Conservation (phyloP, 2,329 filamentous ascomycete species). For the Botryotinia narcissicola region DNA sequence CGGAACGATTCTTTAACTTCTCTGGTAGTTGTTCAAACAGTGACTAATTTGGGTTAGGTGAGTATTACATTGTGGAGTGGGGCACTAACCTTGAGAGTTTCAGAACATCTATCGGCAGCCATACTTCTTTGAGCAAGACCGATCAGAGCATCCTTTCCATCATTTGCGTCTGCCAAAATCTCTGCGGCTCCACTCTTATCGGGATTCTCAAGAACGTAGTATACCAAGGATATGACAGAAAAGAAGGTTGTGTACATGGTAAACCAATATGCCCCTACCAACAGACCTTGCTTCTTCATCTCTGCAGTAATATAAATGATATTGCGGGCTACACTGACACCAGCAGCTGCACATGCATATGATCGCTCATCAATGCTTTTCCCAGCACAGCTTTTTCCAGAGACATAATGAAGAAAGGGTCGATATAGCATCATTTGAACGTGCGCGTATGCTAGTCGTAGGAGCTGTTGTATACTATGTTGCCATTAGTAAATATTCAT, state of each 20-base stretch:
- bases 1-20: slow-evolving; percentile 55
- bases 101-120: slow-evolving; percentile 83
- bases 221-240: slow-evolving; percentile 74
- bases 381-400: slow-evolving; percentile 56
- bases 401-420: slow-evolving; percentile 81
- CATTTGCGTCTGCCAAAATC: slow-evolving; percentile 78
- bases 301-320: slow-evolving; percentile 78
- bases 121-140: slow-evolving; percentile 79
- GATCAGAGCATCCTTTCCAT: slow-evolving; percentile 79
- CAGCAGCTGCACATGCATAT: slow-evolving; percentile 69
- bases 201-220: slow-evolving; percentile 77
- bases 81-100: slow-evolving; percentile 66
- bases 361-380: slow-evolving; percentile 70
- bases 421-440: slow-evolving; percentile 81
- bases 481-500: slow-evolving; percentile 26
- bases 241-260: slow-evolving; percentile 83
- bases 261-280: slow-evolving; percentile 86
- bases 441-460: slow-evolving; percentile 78
- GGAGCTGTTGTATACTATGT: slow-evolving; percentile 63
- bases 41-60: slow-evolving; percentile 48
- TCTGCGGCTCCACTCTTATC: slow-evolving; percentile 72
- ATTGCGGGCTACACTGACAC: slow-evolving; percentile 60
- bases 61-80: not conserved
- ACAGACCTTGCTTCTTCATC: slow-evolving; percentile 69
- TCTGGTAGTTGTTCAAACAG: slow-evolving; percentile 84